A percentile compares a stretch with the other conserved stretches of the same genome.
These are phyloP conservation scores for Calonectria hongkongensis DNA, from an alignment of 2,329 filamentous ascomycete species.

Conservation along the genomic window DNA sequence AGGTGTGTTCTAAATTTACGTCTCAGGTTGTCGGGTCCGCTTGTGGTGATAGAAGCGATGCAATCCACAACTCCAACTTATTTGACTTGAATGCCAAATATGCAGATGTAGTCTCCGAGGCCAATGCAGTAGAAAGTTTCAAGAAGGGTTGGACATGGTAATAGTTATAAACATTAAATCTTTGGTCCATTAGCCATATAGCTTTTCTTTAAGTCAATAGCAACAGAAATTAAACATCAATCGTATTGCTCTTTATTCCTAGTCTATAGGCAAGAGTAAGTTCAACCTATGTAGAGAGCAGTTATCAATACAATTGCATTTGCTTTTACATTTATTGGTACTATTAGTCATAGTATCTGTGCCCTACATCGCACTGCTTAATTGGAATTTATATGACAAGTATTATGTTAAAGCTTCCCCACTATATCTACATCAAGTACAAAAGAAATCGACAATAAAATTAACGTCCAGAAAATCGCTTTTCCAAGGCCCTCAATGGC, in stretches of 20 bases:
- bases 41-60: conserved; percentile 66
- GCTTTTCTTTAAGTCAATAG: no score
- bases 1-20: background rate
- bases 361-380: no score
- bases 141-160: conserved; percentile 59
- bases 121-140: conserved; percentile 62
- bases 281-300: no score
- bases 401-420: background rate
- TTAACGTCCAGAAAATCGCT: conserved; percentile 45
- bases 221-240: background rate
- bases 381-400: background rate
- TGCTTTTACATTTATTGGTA: no score
- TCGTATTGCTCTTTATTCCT: background rate
- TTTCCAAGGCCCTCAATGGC: conserved; percentile 63
- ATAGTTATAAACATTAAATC: background rate
- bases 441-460: conserved; percentile 1
- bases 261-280: no score
- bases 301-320: no score
- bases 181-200: background rate
- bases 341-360: no score
- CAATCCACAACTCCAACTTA: conserved; percentile 66
- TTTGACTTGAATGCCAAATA: conserved; percentile 68
- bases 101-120: conserved; percentile 65
- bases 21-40: conserved; percentile 64
- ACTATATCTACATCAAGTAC: background rate